These are phyloP conservation scores for Mycena sanguinolenta DNA, from an alignment of 768 basidiomycete species.

Conservation along the genomic window DNA sequence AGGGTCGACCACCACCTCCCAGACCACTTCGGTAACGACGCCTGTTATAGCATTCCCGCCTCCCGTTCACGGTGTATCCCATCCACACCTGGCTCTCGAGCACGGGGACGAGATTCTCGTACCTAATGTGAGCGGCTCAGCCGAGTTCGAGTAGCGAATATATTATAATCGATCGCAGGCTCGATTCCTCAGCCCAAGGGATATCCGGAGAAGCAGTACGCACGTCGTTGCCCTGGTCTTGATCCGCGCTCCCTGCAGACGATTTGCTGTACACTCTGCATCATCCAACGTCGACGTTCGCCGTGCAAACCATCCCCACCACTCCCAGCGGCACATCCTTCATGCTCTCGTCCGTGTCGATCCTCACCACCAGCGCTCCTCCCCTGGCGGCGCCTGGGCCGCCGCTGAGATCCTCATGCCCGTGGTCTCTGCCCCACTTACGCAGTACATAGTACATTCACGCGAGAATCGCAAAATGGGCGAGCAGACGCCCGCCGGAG, in stretches of 20 bases:
- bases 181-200: constrained; percentile 70
- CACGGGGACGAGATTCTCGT: constrained; percentile 64
- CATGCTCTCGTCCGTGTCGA: constrained; percentile 52
- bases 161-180: constrained; percentile 69
- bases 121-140: constrained; percentile 44
- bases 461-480: constrained; percentile 63
- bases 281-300: constrained; percentile 59
- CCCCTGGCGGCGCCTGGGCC: constrained; percentile 54
- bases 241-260: not conserved
- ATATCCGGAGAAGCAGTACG: constrained; percentile 53
- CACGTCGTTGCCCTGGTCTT: constrained; percentile 26
- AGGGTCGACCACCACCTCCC: no score
- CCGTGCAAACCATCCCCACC: constrained; percentile 26
- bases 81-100: no score
- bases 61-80: constrained; percentile 66
- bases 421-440: constrained; percentile 46
- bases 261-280: no score
- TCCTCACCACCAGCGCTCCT: constrained; percentile 48
- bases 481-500: constrained; percentile 11
- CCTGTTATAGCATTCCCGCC: no score
- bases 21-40: no score
- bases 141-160: no score
- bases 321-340: constrained; percentile 54
- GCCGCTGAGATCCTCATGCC: constrained; percentile 64
- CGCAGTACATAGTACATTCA: constrained; percentile 59